A percentile compares a stretch with the other conserved stretches of the same genome.
These are phyloP conservation scores for Alternaria sp. DNA, from an alignment of 2,329 filamentous ascomycete species.

Conservation along the genomic window DNA sequence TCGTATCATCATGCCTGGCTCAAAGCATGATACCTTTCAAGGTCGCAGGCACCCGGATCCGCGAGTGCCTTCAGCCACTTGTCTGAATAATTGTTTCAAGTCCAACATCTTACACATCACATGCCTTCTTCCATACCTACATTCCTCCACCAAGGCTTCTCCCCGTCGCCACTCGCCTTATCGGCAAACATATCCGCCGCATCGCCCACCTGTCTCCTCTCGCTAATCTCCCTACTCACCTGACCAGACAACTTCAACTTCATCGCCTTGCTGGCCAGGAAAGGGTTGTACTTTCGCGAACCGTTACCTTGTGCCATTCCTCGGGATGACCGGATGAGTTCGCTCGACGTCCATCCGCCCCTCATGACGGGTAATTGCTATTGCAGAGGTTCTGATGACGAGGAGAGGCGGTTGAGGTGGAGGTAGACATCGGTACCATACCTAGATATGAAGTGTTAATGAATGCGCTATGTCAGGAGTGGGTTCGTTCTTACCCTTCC, in stretches of 20 bases:
- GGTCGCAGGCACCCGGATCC: not conserved
- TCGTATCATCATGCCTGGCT: not conserved
- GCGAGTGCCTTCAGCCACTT: not conserved
- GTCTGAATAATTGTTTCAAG: not conserved
- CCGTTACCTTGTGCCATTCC: constrained; percentile 64
- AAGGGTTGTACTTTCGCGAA: constrained; percentile 35
- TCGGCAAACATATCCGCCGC: constrained; percentile 73
- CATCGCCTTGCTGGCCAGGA: constrained; percentile 60
- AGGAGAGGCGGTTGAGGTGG: constrained; percentile 93
- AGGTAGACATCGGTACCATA: constrained; percentile 99
- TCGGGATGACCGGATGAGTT: constrained; percentile 52
- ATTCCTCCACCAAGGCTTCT: constrained; percentile 57
- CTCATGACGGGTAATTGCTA: constrained; percentile 90
- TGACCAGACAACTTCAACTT: constrained; percentile 72
- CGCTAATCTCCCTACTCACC: constrained; percentile 71
- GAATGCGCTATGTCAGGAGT: not conserved
- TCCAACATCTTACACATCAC: constrained; percentile 25
- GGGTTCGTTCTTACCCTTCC: constrained; percentile 78
- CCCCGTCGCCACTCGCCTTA: constrained; percentile 33
- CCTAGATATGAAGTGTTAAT: constrained; percentile 57
- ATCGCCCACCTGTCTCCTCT: constrained; percentile 90
- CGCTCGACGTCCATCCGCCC: constrained; percentile 64
- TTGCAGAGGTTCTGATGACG: constrained; percentile 95
- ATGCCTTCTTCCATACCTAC: constrained; percentile 60
- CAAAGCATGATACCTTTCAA: not conserved